Evolutionary conservation across 148 eudicot genomes (phyloP).

Genomic region (Arctostaphylos glauca): DNA sequence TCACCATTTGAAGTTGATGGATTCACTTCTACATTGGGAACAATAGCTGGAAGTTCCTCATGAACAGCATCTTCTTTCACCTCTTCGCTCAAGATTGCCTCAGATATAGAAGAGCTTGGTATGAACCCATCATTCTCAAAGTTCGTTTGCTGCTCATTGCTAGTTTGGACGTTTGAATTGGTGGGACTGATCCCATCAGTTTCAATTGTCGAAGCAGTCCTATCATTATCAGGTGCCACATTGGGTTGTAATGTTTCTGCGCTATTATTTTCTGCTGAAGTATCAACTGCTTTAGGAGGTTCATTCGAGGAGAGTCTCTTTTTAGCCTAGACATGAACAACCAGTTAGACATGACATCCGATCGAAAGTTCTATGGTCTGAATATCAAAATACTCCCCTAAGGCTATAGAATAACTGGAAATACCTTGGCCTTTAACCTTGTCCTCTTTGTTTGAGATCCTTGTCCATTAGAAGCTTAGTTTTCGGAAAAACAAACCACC

Average conservation of each 20-base stretch:
- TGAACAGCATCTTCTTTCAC: conserved; percentile 29
- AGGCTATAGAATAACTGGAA: conserved; percentile 4
- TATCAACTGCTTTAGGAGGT: conserved; percentile 28
- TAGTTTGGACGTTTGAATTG: conserved; percentile 31
- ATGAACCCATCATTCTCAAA: conserved; percentile 29
- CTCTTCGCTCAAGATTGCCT: conserved; percentile 35
- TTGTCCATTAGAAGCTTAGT: conserved; percentile 68
- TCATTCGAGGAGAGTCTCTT: conserved; percentile 48
- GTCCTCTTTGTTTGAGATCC: conserved; percentile 63
- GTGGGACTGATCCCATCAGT: conserved; percentile 28
- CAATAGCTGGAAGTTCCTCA: conserved; percentile 33
- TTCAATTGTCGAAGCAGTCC: conserved; percentile 24
- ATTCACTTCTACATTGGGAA: conserved; percentile 22
- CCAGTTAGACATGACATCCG: conserved; percentile 29
- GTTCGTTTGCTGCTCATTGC: conserved; percentile 40
- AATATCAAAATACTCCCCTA: conserved; percentile 3
- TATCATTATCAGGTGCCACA: conserved; percentile 39
- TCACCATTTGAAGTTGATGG: conserved; percentile 43
- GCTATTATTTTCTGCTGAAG: conserved; percentile 34
- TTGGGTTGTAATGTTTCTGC: conserved; percentile 37
- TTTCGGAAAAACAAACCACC: background rate
- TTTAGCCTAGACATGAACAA: conserved; percentile 44
- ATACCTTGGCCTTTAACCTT: conserved; percentile 73
- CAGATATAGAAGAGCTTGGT: conserved; percentile 36
- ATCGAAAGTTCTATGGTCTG: conserved; percentile 8